Percentiles rank a stretch among this genome's conserved stretches.
Conservation (phyloP, 257 asterid genomes). For the Salvia rosmarinus region DNA sequence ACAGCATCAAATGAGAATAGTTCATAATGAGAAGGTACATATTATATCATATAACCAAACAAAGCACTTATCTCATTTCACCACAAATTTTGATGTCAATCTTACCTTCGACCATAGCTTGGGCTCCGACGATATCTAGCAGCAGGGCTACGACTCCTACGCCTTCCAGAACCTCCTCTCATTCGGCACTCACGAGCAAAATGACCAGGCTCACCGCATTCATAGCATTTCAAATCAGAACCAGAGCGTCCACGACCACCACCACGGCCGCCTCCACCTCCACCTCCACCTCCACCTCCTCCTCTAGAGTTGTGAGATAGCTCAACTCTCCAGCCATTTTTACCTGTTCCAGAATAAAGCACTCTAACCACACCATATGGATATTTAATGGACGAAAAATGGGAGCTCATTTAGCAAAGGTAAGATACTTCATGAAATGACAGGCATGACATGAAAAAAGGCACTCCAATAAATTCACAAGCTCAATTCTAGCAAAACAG, state of each 20-base stretch:
- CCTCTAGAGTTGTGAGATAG: conserved; percentile 89
- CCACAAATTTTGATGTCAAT: not conserved
- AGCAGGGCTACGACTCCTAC: conserved; percentile 90
- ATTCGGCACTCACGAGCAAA: conserved; percentile 90
- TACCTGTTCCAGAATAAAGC: conserved; percentile 50
- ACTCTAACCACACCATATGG: not conserved
- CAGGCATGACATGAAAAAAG: not conserved
- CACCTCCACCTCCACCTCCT: conserved; percentile 78
- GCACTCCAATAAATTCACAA: not conserved
- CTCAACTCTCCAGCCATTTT: conserved; percentile 98
- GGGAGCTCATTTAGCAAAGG: not conserved
- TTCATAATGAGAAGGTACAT: not conserved
- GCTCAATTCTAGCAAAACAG: not conserved
- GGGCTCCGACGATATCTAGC: conserved; percentile 87
- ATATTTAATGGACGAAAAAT: not conserved
- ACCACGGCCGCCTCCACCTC: conserved; percentile 71
- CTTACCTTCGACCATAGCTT: conserved; percentile 87
- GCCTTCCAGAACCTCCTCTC: conserved; percentile 78
- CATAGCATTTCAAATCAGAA: conserved; percentile 89
- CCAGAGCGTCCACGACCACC: conserved; percentile 87
- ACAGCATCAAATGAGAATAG: conserved; percentile 16
- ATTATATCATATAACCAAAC: not conserved
- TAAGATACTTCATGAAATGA: not conserved
- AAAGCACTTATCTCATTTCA: not conserved
- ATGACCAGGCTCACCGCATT: conserved; percentile 97